Conservation (phyloP, 2,329 filamentous ascomycete genomes). For the Fragosphaeria purpurea region DNA sequence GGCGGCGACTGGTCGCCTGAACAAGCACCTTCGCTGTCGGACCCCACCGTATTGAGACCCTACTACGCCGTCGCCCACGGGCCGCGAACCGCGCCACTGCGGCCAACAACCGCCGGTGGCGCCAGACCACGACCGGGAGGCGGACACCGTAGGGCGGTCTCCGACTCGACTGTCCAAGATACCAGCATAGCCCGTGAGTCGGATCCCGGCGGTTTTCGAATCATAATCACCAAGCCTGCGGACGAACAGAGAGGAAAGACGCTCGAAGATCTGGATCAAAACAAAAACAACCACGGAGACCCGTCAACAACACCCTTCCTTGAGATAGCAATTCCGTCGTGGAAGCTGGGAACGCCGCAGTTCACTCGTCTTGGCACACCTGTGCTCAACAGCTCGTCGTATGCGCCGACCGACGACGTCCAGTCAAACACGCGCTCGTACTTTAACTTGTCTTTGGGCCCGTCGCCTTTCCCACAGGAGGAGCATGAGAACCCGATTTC, state of each 20-base stretch:
- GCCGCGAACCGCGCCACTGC: not conserved
- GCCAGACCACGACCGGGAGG: not conserved
- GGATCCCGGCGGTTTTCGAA: constrained; percentile 62
- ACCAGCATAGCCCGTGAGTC: constrained; percentile 39
- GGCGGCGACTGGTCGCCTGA: constrained; percentile 35
- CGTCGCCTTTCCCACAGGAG: constrained; percentile 28
- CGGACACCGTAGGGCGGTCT: constrained; percentile 54
- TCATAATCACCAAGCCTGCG: constrained; percentile 66
- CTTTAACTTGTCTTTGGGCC: not conserved
- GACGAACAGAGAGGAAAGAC: constrained; percentile 52
- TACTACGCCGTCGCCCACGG: not conserved
- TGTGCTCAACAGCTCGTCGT: constrained; percentile 70
- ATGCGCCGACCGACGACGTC: constrained; percentile 64
- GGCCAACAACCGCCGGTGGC: constrained; percentile 3
- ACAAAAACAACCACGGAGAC: no score
- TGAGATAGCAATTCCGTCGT: constrained; percentile 71
- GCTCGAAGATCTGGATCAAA: constrained; percentile 42
- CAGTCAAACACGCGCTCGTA: constrained; percentile 45
- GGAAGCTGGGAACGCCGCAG: constrained; percentile 69
- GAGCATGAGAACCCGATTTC: constrained; percentile 16
- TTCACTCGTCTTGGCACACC: constrained; percentile 71
- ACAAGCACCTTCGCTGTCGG: constrained; percentile 25
- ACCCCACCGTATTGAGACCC: constrained; percentile 5
- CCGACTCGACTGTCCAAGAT: constrained; percentile 68
- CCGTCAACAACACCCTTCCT: constrained; percentile 34